Conservation (phyloP, 192 early-diverging fungal species). For the Kickxella alabastrina region DNA sequence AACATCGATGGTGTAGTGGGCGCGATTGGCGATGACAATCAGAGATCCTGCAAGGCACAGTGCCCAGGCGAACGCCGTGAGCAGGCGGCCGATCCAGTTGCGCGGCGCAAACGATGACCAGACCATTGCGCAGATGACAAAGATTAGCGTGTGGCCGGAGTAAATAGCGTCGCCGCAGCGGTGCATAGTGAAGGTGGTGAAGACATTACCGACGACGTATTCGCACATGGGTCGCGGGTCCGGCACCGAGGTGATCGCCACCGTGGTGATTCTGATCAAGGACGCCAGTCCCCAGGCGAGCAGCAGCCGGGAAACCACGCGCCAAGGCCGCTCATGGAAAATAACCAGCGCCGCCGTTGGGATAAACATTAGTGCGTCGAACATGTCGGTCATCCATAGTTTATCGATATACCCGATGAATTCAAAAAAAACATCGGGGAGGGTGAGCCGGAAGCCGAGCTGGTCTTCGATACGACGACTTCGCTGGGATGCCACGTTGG, state of each 20-base stretch:
- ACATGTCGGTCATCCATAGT: conserved; percentile 62
- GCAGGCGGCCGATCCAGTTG: conserved; percentile 38
- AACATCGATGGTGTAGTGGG: conserved; percentile 63
- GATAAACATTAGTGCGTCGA: conserved; percentile 55
- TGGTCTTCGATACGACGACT: conserved; percentile 45
- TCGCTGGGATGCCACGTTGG: conserved; percentile 60
- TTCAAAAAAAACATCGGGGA: conserved; percentile 57
- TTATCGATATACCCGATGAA: conserved; percentile 53
- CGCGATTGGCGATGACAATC: conserved; percentile 59
- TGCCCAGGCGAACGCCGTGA: conserved; percentile 44
- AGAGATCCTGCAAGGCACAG: conserved; percentile 57
- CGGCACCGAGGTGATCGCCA: conserved; percentile 65
- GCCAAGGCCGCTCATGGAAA: conserved; percentile 54
- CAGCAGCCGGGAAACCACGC: conserved; percentile 53
- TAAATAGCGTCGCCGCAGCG: conserved; percentile 66
- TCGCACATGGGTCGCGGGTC: conserved; percentile 59
- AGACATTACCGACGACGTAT: conserved; percentile 55
- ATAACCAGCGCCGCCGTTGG: conserved; percentile 54
- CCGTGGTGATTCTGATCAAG: conserved; percentile 58
- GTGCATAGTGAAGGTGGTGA: conserved; percentile 56
- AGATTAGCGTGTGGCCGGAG: conserved; percentile 63
- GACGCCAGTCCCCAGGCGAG: conserved; percentile 55
- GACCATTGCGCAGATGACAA: conserved; percentile 57
- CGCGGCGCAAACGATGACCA: conserved; percentile 59
- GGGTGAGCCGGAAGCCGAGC: conserved; percentile 29